These are phyloP conservation scores for Colletotrichum endophyticum DNA, from an alignment of 2,329 filamentous ascomycete species.

Conservation along the genomic window DNA sequence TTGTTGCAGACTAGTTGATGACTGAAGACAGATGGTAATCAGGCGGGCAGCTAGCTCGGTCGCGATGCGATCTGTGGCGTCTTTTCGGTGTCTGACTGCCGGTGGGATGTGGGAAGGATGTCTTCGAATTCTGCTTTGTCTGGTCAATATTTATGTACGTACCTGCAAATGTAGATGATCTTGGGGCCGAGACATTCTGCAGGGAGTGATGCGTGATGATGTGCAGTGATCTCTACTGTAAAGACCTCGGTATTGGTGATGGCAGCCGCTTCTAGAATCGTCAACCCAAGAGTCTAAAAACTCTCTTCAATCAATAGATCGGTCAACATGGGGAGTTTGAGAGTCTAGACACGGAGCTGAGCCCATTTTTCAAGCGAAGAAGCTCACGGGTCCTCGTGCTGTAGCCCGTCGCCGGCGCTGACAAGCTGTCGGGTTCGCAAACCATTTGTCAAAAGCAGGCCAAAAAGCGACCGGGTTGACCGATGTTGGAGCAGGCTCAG, in stretches of 20 bases:
- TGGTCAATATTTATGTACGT: background rate
- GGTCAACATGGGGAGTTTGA: background rate
- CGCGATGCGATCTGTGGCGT: background rate
- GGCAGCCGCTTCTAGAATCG: background rate
- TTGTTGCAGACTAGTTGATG: background rate
- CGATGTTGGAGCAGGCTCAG: conserved; percentile 1
- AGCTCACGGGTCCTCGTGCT: background rate
- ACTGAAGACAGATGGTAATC: background rate
- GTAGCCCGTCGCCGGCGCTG: background rate
- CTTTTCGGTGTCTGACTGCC: background rate
- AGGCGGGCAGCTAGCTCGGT: background rate
- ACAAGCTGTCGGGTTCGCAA: background rate
- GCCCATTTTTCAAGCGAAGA: background rate
- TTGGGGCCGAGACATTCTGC: background rate
- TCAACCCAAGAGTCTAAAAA: background rate
- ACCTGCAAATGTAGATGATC: background rate
- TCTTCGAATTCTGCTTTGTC: background rate
- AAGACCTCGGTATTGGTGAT: background rate
- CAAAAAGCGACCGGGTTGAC: background rate
- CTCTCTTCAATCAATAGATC: background rate
- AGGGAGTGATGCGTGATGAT: background rate
- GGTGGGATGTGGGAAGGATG: background rate
- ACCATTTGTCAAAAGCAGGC: background rate
- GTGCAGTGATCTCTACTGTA: background rate
- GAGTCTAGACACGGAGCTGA: background rate